Conservation (phyloP, 306 rosid genomes). For the Cyamopsis tetragonoloba region DNA sequence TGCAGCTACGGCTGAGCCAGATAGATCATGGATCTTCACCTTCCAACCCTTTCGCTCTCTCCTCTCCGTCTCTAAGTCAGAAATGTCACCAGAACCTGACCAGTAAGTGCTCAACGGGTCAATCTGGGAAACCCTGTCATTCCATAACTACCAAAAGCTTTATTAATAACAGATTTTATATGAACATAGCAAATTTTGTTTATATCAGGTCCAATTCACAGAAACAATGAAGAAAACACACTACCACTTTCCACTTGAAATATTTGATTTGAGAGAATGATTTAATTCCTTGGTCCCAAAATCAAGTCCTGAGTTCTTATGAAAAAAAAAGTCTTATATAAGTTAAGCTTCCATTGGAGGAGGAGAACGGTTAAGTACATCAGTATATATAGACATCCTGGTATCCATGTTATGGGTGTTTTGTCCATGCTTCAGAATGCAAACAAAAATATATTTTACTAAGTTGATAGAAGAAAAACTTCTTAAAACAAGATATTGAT, state of each 20-base stretch:
- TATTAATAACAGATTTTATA: constrained; percentile 22
- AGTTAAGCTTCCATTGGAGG: not conserved
- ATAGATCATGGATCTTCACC: constrained; percentile 96
- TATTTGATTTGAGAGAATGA: not conserved
- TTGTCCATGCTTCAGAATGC: not conserved
- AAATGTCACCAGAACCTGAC: constrained; percentile 51
- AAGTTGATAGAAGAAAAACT: not conserved
- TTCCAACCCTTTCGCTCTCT: constrained; percentile 96
- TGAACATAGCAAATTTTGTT: not conserved
- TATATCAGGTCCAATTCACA: not conserved
- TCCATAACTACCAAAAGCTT: constrained; percentile 34
- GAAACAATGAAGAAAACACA: constrained; percentile 3
- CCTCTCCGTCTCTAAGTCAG: constrained; percentile 55
- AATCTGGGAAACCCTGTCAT: constrained; percentile 75
- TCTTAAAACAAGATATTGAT: not conserved
- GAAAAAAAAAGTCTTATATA: not conserved
- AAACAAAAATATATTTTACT: not conserved
- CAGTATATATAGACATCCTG: not conserved
- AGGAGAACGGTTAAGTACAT: constrained; percentile 2
- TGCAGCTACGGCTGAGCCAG: constrained; percentile 98
- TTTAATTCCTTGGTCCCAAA: not conserved
- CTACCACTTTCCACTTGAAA: constrained; percentile 3
- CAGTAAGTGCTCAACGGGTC: constrained; percentile 77
- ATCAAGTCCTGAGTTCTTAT: not conserved
- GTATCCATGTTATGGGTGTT: not conserved